Evolutionary conservation across 202 grass and related monocot species (phyloP).

Genomic region (Schoenoplectus triqueter): DNA sequence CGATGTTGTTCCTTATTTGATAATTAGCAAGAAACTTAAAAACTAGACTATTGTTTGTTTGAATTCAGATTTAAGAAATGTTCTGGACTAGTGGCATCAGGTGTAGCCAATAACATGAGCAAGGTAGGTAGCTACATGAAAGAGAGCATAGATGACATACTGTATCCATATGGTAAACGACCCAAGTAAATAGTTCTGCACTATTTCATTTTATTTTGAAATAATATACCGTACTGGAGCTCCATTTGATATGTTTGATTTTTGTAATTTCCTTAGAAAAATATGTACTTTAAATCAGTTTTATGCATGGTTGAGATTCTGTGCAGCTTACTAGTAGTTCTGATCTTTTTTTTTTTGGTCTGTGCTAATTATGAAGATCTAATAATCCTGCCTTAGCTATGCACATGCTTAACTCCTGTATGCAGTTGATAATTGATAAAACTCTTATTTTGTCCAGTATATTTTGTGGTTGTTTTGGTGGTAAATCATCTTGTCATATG

Average conservation of each 20-base stretch:
- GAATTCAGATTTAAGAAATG: constrained; percentile 73
- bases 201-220: neutral
- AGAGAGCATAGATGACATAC: constrained; percentile 73
- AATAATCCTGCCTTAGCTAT: neutral
- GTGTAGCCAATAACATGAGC: constrained; percentile 70
- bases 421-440: constrained; percentile 4
- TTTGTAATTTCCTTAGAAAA: constrained; percentile 18
- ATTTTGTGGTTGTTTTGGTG: neutral
- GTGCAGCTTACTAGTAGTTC: neutral
- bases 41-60: neutral
- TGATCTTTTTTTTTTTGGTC: neutral
- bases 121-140: constrained; percentile 69
- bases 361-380: neutral
- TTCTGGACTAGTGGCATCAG: constrained; percentile 80
- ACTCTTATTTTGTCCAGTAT: neutral
- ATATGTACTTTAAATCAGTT: neutral
- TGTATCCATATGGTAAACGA: constrained; percentile 65
- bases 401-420: neutral
- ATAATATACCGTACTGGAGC: constrained; percentile 16
- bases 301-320: neutral
- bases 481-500: no score
- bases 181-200: constrained; percentile 55
- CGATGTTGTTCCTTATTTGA: neutral
- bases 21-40: neutral
- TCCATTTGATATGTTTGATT: constrained; percentile 11